Conservation (phyloP, 192 early-diverging fungal species). For the Coemansia aciculifera region DNA sequence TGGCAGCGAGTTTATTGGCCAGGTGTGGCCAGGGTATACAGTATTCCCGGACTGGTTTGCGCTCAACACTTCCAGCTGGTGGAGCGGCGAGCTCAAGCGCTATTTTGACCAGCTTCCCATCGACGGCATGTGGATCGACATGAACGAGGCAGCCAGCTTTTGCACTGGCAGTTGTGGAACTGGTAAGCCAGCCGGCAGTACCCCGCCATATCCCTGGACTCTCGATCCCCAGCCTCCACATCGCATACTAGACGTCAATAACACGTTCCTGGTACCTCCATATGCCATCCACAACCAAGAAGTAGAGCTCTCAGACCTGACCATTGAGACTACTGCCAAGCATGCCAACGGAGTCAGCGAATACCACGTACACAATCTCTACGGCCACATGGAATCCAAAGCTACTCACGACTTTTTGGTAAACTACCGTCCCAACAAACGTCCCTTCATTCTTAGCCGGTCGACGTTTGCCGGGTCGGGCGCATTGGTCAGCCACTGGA, state of each 20-base stretch:
- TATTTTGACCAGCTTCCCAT: constrained; percentile 43
- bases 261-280: constrained; percentile 45
- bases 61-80: constrained; percentile 55
- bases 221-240: constrained; percentile 7
- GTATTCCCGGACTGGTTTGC: constrained; percentile 68
- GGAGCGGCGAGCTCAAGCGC: constrained; percentile 47
- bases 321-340: constrained; percentile 54
- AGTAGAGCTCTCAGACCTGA: constrained; percentile 50
- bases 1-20: constrained; percentile 57
- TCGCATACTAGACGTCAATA: constrained; percentile 41
- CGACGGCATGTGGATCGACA: constrained; percentile 70
- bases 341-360: constrained; percentile 56
- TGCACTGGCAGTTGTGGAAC: constrained; percentile 62
- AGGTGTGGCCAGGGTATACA: constrained; percentile 68
- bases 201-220: constrained; percentile 21
- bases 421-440: constrained; percentile 38
- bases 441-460: constrained; percentile 65
- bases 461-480: constrained; percentile 69
- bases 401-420: constrained; percentile 50
- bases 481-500: constrained; percentile 35
- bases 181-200: constrained; percentile 17
- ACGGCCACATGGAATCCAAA: constrained; percentile 62
- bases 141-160: constrained; percentile 70
- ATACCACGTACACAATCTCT: constrained; percentile 63
- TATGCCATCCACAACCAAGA: constrained; percentile 57